A percentile compares a stretch with the other conserved stretches of the same genome.
Evolutionary conservation across 225 moss, liverwort and hornwort genomes (phyloP).

Genomic region (Polytrichum commune): DNA sequence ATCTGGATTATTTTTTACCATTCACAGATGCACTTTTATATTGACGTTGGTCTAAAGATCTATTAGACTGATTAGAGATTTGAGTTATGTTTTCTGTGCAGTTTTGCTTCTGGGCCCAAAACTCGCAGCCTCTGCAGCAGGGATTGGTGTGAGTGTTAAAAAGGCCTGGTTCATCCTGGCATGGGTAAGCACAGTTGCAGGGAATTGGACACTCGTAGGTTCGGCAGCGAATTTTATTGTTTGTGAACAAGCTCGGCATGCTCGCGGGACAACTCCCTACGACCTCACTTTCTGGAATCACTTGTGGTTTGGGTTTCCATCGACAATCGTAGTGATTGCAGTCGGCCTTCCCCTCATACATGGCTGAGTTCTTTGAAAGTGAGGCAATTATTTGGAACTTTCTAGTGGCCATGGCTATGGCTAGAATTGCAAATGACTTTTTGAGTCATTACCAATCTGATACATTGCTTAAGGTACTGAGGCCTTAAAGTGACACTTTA

Average conservation of each 20-base stretch:
- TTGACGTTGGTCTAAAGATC: no score
- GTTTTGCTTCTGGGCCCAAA: conserved; percentile 43
- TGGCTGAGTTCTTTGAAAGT: background rate
- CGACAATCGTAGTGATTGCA: conserved; percentile 49
- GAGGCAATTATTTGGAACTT: no score
- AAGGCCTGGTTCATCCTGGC: conserved; percentile 59
- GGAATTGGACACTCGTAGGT: conserved; percentile 51
- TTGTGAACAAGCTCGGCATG: conserved; percentile 49
- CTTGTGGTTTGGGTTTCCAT: conserved; percentile 46
- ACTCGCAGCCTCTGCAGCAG: conserved; percentile 47
- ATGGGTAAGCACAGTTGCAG: conserved; percentile 65
- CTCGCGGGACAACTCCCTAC: conserved; percentile 6
- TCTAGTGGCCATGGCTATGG: no score
- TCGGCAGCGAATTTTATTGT: conserved; percentile 61
- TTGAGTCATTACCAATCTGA: no score
- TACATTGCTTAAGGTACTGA: no score
- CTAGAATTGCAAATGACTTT: no score
- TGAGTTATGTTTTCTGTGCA: conserved; percentile 9
- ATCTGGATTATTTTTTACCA: no score
- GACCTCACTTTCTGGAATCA: conserved; percentile 49
- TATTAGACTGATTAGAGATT: no score
- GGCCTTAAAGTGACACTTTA: no score
- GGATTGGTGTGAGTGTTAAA: conserved; percentile 37
- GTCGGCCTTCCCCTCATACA: conserved; percentile 45
- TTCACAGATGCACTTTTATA: no score